Conservation (phyloP, 1,284 basidiomycete species). For the Porphyrellus sp. region DNA sequence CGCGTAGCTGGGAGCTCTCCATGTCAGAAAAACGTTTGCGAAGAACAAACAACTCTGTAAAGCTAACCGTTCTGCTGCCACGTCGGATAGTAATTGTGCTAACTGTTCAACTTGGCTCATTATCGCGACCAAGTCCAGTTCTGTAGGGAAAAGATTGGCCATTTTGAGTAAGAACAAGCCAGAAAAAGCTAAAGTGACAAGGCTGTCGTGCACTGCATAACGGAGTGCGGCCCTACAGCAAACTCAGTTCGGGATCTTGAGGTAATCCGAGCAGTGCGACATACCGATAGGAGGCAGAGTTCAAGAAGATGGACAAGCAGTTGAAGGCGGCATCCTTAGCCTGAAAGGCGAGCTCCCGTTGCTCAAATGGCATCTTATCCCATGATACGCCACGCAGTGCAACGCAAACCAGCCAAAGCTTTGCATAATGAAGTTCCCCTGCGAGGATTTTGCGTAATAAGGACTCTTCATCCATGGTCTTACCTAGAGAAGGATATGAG, state of each 20-base stretch:
- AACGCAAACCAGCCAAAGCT: conserved; percentile 91
- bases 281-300: conserved; percentile 74
- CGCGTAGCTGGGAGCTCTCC: conserved; percentile 59
- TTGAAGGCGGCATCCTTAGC: conserved; percentile 88
- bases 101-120: conserved; percentile 80
- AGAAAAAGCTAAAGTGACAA: conserved; percentile 89
- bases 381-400: conserved; percentile 87
- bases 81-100: conserved; percentile 77
- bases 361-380: conserved; percentile 94
- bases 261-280: background rate
- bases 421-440: conserved; percentile 86
- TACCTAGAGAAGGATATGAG: conserved; percentile 42
- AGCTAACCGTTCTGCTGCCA: conserved; percentile 75
- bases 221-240: conserved; percentile 66
- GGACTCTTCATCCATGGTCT: conserved; percentile 79
- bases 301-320: conserved; percentile 78
- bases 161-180: conserved; percentile 91
- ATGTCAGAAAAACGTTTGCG: conserved; percentile 9
- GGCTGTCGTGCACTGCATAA: conserved; percentile 90
- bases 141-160: conserved; percentile 80
- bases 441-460: conserved; percentile 82
- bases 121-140: conserved; percentile 73
- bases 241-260: background rate
- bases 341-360: conserved; percentile 89
- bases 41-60: background rate